Conservation (phyloP, 768 basidiomycete genomes). For the Gautieria morchelliformis region DNA sequence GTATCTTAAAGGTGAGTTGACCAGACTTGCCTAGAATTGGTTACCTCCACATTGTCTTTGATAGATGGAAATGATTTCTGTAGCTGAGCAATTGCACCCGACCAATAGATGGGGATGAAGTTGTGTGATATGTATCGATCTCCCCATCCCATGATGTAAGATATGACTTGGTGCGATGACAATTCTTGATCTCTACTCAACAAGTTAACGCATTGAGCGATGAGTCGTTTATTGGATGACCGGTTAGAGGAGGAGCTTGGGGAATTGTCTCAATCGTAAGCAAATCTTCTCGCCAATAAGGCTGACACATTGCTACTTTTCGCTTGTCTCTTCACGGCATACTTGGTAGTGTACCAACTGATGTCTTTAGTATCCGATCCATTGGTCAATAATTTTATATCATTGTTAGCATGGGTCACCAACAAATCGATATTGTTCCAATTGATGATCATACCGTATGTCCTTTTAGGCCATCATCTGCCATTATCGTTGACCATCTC, state of each 20-base stretch:
- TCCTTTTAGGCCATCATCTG: too few species aligned
- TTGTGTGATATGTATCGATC: background rate
- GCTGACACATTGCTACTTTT: constrained; percentile 27
- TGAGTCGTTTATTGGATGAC: too few species aligned
- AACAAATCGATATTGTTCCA: constrained; percentile 19
- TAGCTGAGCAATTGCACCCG: too few species aligned
- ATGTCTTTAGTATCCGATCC: constrained; percentile 24
- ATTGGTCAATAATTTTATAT: constrained; percentile 31
- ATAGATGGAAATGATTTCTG: too few species aligned
- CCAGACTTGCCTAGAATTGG: too few species aligned
- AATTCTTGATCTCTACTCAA: background rate
- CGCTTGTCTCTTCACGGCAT: constrained; percentile 28
- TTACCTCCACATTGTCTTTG: too few species aligned
- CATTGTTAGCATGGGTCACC: constrained; percentile 28
- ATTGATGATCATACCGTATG: too few species aligned
- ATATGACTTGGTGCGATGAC: background rate
- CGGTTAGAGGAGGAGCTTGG: too few species aligned
- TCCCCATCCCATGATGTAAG: background rate
- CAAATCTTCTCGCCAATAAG: background rate
- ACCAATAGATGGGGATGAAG: background rate
- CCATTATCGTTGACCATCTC: too few species aligned
- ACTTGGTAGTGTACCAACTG: constrained; percentile 26
- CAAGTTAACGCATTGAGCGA: background rate
- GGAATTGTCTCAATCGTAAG: too few species aligned
- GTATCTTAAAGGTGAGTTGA: too few species aligned